Base-by-base conservation (phyloP, 805 yeast species). In the Wickerhamomyces xylosicus region DNA sequence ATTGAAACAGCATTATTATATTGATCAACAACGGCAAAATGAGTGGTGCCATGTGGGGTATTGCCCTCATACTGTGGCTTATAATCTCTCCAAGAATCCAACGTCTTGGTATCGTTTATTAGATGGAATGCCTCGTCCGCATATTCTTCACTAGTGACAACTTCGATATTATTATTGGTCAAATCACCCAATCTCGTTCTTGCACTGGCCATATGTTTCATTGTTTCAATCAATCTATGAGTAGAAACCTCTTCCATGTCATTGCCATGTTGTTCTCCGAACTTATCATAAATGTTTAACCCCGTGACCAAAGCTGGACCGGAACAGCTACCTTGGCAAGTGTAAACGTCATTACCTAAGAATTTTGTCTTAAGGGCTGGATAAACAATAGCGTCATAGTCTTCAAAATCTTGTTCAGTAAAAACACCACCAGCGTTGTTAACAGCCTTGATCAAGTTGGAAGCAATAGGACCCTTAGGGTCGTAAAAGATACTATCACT, bases 191-290 rank as follows among this genome's bases (percentile, higher is more conserved):
- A 67, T 48, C 85, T 72, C n/a, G 89, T 76, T 45, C 97, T 69
- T 0, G 81, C 90, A 11, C 90, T 71, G 0, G 89, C 85, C 73
- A 86, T 72, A 95, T 96, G 90, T 59, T 90, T 90, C 95, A 90
- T 85, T 3, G 83, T 63, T 59, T 90, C 98, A 10, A 86, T 63
- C 7, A 86, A 54, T 40, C 84, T 67, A 51, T 85, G 97, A 3
- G 77, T 64, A 13, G 72, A 67, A 11, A 71, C 42, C 8, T 68
- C 66, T 19, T 55, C 53, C 51, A 69, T 66, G 45, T 77, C 84
- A 14, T 62, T 63, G 4, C 71, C 71, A 7, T 52, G 53, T 15
- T 57, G 53, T 21, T 57, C 58, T 3, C 64, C 63, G 46, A 67
- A 67, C 14, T 59, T 51, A 44, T 76, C 70, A 61, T 82, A 66